Evolutionary conservation across 768 basidiomycete genomes (phyloP), one percentile per base, ranked within the genome.

Genomic region (Lyophyllum decastes): DNA sequence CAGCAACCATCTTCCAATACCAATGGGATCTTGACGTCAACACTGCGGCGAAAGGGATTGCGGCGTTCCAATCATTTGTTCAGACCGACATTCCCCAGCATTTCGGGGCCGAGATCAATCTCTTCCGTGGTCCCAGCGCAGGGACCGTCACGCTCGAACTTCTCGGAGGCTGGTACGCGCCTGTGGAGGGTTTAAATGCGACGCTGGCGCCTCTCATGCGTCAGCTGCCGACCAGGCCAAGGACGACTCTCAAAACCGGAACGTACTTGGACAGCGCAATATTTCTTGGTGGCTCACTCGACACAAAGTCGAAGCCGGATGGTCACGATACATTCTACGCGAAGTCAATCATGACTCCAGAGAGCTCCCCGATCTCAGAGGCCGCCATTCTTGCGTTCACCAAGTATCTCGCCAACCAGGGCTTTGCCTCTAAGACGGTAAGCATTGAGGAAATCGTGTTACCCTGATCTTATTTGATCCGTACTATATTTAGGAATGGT

Each of bases 1-100:
- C 59, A 2, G 54, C 63, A 1, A 65, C 63, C 0, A 57, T 63
- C n/a, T 66, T 62, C 25, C 54, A 68, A 51, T 78, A 79, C 54
- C 46, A 54, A 0, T 82, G 78, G 78, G 65, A 72, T 50, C 61
- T 80, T 22, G 60, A 68, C 38, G 63, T 66, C 4, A 35, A 67
- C 0, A 60, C 63, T 1, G 76, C 77, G 0, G 68, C 74, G 10
- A 64, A 67, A 6, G 73, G 70, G 0, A 64, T 78, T 16, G 59
- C 64, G 2, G 63, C 72, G 1, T 76, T 74, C 62, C 75, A 81
- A 53, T 60, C 65, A 1, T 80, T 73, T 49, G 70, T 69, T 10
- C 61, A 70, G 41, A 64, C 68, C 21, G 60, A 68, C 56, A 70
- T 75, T 35, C 72, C 78, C 0, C 53, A 68, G 14, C 68, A 74